Evolutionary conservation across 192 early-diverging fungal genomes (phyloP), one percentile per base, ranked within the genome.

Genomic region (Allomyces macrogynus): DNA sequence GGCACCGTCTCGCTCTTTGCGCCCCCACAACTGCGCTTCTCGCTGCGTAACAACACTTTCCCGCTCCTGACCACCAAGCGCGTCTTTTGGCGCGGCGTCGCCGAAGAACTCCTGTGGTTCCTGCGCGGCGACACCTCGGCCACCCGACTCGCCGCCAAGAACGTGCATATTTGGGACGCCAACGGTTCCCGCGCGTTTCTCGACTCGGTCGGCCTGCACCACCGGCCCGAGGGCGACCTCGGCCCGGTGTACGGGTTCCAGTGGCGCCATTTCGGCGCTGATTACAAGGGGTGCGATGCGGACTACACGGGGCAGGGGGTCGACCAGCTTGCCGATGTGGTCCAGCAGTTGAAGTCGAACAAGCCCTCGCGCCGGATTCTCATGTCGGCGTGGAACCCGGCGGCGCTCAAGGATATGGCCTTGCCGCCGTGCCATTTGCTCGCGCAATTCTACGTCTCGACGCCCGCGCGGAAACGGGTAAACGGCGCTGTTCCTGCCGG

Each of bases 241-340:
- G 95, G 95, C 0, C 90, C 90, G n/a, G 89, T 99, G 23, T 99
- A 99, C 67, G 96, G 96, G 16, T 99, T 92, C 75, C 96, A 99
- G 69, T 99, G 96, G n/a, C 77, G 96, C 27, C 91, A 97, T 69
- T 99, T 99, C 82, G 96, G 96, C 0, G 96, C 96, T 0, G 69
- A 85, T 61, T 99, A 99, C 71, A 68, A 73, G 60, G 83, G 84
- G 63, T 83, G n/a, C 40, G 85, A 96, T 66, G 79, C 81, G 1
- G 90, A 96, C 67, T 99, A 99, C 66, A 78, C 84, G 4, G 89
- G 88, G 14, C 70, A 88, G 70, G 96, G 96, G n/a, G 83, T 91
- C 5, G 96, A 99, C 69, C 96, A 99, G 72, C 76, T 99, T 12
- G 74, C 75, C 11, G 83, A 89, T 42, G 90, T 96, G 26, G 87